These are phyloP conservation scores for Eucommia ulmoides DNA, from an alignment of 257 asterid species.

Conservation along the genomic window DNA sequence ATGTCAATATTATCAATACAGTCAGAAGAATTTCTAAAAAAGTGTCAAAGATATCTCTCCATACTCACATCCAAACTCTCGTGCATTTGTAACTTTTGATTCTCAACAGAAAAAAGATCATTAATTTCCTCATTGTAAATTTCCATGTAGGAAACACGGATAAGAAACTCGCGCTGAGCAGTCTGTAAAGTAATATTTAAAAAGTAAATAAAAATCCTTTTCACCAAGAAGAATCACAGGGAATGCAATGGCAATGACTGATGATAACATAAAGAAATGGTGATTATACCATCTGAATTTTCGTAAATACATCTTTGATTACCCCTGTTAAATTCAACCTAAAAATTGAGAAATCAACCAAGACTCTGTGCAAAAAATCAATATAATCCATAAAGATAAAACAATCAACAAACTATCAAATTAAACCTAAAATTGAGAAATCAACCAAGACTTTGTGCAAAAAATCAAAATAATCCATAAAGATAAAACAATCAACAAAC, in stretches of 20 bases:
- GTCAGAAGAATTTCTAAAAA: slow-evolving; percentile 6
- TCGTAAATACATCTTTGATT: slow-evolving; percentile 64
- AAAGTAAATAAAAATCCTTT: not conserved
- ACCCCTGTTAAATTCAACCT: no score
- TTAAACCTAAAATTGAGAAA: no score
- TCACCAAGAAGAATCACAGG: not conserved
- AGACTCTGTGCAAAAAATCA: no score
- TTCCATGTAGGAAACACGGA: slow-evolving; percentile 97
- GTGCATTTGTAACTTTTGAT: slow-evolving; percentile 87
- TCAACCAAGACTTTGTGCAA: no score
- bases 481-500: no score
- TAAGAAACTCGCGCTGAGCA: slow-evolving; percentile 72
- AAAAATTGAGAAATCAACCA: no score
- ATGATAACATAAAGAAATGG: not conserved
- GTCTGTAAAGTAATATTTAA: slow-evolving; percentile 32
- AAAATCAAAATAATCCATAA: no score
- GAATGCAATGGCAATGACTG: not conserved
- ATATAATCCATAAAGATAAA: no score
- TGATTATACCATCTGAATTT: slow-evolving; percentile 53
- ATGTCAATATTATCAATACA: slow-evolving; percentile 6
- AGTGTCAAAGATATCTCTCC: no score
- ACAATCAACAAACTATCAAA: no score
- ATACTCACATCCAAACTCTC: slow-evolving; percentile 97
- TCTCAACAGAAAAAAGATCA: slow-evolving; percentile 83
- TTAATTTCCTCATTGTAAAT: slow-evolving; percentile 91